A percentile compares a stretch with the other conserved stretches of the same genome.
phyloP scores from a whole-genome alignment of 441 rosid genomes.

The Erodium moschatum region DNA sequence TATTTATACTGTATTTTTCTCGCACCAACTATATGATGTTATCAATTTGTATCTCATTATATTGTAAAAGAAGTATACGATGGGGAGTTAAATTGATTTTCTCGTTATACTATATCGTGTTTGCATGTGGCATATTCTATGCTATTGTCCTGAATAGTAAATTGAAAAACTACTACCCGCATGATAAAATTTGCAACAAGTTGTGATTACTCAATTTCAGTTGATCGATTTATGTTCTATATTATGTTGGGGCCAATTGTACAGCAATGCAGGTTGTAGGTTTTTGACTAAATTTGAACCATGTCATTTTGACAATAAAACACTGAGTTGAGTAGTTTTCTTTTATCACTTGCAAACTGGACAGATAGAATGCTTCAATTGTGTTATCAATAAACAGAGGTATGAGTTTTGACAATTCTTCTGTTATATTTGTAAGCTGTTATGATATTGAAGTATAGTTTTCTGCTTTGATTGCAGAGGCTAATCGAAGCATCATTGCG shows the following conservation, averaged over 20 bases:
- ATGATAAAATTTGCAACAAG: not conserved
- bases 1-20: too few relatives aligned
- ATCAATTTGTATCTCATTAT: not conserved
- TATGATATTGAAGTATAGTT: not conserved
- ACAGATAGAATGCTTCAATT: too few relatives aligned
- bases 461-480: slow-evolving; percentile 41
- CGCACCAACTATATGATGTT: too few relatives aligned
- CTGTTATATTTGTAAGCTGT: not conserved
- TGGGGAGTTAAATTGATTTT: not conserved
- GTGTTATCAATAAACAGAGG: not conserved
- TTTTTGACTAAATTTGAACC: not conserved
- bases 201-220: not conserved
- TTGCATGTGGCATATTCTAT: not conserved
- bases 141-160: not conserved
- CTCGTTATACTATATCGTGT: not conserved
- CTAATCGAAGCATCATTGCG: slow-evolving; percentile 54
- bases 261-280: not conserved
- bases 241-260: not conserved
- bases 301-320: not conserved
- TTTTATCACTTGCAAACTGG: not conserved
- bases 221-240: not conserved
- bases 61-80: not conserved
- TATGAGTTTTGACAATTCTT: not conserved
- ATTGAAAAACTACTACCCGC: not conserved
- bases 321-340: not conserved